Base-by-base conservation (phyloP, 2,329 filamentous ascomycete species). In the Trichoderma lentiforme region DNA sequence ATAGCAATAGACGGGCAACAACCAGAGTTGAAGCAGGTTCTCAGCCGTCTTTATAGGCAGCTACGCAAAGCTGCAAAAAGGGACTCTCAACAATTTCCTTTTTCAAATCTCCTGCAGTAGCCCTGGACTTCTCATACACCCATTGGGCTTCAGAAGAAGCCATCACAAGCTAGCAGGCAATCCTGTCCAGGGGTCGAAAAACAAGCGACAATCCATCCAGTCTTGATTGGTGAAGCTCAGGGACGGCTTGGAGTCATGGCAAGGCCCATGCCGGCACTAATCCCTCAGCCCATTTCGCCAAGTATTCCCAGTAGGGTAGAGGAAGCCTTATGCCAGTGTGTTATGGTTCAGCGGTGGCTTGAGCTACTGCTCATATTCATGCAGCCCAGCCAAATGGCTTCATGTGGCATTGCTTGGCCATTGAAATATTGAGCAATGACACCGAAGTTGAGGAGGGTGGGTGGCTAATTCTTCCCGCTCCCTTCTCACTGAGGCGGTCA, bases 261-360 rank as follows among this genome's bases (percentile, higher is more conserved):
- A 53, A 63, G 43, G 34, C 56, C 64, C 47, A 26, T 60, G 26
- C 57, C 32, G 70, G 39, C 64, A 72, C 70, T 68, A 68, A 36
- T 58, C 30, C 30, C 65, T 63, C 70, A 72, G 70, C 70, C 63
- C 64, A 63, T 69, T 53, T 63, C 58, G 64, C 58, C 63, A 57
- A 63, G 58, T 24, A 63, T 32, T n/a, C 28, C 53, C 56, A 51
- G 58, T 26, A 56, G 15, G 64, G 28, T 21, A 58, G 58, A 43
- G 21, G 51, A 30, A 47, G 32, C 43, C 67, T 56, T 43, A 32
- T 24, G 21, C 58, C 57, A 26, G 14, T 26, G 11, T 21, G 43
- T 9, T 11, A 18, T 18, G 34, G 21, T 12, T 60, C 43, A 57
- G 8, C 12, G 58, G 60, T 43, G 60, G 60, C 60, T 71, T 56